Evolutionary conservation across 2,329 filamentous ascomycete genomes (phyloP).

Genomic region (Aspergillus hiratsukae): DNA sequence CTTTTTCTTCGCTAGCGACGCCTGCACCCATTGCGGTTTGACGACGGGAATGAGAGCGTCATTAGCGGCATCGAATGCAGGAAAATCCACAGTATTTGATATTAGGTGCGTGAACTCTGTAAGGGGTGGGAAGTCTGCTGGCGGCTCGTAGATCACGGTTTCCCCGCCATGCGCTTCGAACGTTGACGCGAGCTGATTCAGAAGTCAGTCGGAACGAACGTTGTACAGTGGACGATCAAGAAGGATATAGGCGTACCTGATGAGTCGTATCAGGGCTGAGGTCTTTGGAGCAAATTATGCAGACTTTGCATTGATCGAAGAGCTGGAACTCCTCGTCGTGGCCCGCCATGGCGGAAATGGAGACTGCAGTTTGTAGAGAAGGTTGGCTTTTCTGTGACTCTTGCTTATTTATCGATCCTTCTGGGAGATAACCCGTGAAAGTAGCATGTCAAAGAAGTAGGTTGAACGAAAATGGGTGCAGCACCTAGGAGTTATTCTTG

Average conservation of each 20-base stretch:
- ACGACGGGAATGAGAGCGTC: slow-evolving; percentile 80
- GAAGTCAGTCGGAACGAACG: neutral
- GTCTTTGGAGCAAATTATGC: slow-evolving; percentile 42
- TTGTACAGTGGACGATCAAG: neutral
- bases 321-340: slow-evolving; percentile 28
- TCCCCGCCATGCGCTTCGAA: slow-evolving; percentile 49
- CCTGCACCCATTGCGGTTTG: slow-evolving; percentile 72
- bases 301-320: slow-evolving; percentile 44
- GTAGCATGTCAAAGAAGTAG: neutral
- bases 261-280: slow-evolving; percentile 36
- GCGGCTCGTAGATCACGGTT: slow-evolving; percentile 39
- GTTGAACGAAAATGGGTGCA: neutral
- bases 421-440: neutral
- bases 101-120: slow-evolving; percentile 58
- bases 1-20: slow-evolving; percentile 65
- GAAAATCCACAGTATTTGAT: slow-evolving; percentile 81
- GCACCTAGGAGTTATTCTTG: neutral
- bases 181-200: slow-evolving; percentile 41
- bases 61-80: slow-evolving; percentile 71
- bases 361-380: neutral
- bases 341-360: slow-evolving; percentile 22
- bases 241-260: slow-evolving; percentile 29
- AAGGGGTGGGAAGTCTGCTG: slow-evolving; percentile 35
- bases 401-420: neutral
- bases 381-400: neutral